Evolutionary conservation across 768 basidiomycete genomes (phyloP).

Genomic region (Lepiota brunneoincarnata): DNA sequence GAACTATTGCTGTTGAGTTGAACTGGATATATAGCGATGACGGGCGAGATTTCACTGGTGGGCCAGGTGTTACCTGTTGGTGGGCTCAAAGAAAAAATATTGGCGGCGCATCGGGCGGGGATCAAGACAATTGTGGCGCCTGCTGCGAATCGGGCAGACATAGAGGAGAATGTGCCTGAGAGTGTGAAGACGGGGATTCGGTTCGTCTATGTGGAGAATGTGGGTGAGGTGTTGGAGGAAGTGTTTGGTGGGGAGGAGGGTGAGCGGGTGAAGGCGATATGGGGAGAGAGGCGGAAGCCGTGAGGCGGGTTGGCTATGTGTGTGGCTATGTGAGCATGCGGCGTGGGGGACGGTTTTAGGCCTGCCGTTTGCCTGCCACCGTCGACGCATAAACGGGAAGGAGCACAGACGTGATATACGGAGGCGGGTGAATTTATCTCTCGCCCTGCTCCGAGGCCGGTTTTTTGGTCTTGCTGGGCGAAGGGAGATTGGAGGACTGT

Average conservation of each 20-base stretch:
- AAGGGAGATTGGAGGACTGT: neutral
- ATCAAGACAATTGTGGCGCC: conserved; percentile 92
- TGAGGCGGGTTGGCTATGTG: conserved; percentile 10
- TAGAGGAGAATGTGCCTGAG: conserved; percentile 95
- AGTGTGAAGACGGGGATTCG: conserved; percentile 94
- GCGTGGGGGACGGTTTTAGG: no score
- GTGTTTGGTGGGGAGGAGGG: conserved; percentile 61
- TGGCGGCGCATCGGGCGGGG: conserved; percentile 94
- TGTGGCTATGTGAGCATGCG: no score
- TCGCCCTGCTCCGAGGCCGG: neutral
- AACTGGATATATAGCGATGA: conserved; percentile 78
- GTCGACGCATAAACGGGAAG: no score
- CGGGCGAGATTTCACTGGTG: conserved; percentile 94
- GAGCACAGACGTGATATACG: neutral
- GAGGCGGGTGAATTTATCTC: neutral
- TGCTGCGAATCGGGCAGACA: conserved; percentile 86
- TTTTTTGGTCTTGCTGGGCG: neutral
- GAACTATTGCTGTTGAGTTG: neutral
- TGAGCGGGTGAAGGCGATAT: conserved; percentile 44
- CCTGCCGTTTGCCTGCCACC: no score
- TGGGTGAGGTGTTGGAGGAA: conserved; percentile 84
- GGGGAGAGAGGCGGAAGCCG: conserved; percentile 45
- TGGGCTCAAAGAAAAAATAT: conserved; percentile 93
- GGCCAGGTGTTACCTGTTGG: conserved; percentile 97
- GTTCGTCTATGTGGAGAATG: conserved; percentile 94